These are phyloP conservation scores for Microbotryum silenes-acaulis DNA, from an alignment of 1,284 basidiomycete genomes.

Conservation along the genomic window DNA sequence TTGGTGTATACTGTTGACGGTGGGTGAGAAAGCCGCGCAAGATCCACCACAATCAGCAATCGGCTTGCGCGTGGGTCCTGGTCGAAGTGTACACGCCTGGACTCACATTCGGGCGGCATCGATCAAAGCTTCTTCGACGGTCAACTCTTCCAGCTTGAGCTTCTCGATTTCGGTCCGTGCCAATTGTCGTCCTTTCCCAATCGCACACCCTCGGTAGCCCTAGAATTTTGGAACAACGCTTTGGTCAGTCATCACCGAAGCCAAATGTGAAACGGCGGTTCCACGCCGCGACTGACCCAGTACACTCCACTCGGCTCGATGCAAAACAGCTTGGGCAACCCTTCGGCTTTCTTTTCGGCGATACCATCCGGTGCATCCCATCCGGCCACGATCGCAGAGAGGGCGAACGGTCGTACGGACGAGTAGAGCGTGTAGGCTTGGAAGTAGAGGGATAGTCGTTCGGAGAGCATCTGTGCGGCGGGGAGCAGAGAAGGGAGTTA, in stretches of 20 bases:
- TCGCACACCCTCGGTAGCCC: conserved; percentile 89
- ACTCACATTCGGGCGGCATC: conserved; percentile 92
- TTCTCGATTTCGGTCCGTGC: conserved; percentile 99
- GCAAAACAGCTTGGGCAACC: conserved; percentile 72
- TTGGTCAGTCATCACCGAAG: too few relatives aligned
- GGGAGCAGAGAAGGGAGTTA: neutral
- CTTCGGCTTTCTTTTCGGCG: conserved; percentile 66
- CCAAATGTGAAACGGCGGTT: too few relatives aligned
- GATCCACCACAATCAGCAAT: neutral
- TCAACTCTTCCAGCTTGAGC: conserved; percentile 70
- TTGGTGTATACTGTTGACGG: conserved; percentile 69
- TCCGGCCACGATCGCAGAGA: conserved; percentile 82
- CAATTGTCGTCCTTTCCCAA: conserved; percentile 92
- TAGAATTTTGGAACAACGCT: conserved; percentile 35
- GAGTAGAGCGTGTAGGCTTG: conserved; percentile 98
- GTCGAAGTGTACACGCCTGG: too few relatives aligned
- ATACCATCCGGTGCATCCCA: conserved; percentile 28
- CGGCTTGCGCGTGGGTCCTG: neutral
- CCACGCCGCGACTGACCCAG: conserved; percentile 52
- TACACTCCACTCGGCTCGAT: conserved; percentile 93
- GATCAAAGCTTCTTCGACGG: conserved; percentile 73
- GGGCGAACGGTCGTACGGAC: conserved; percentile 93
- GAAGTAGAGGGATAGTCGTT: conserved; percentile 78
- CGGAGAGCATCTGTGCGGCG: conserved; percentile 59
- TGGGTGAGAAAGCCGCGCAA: neutral